Conservation (phyloP, 805 yeast species). For the Barnettozyma botsteinii region DNA sequence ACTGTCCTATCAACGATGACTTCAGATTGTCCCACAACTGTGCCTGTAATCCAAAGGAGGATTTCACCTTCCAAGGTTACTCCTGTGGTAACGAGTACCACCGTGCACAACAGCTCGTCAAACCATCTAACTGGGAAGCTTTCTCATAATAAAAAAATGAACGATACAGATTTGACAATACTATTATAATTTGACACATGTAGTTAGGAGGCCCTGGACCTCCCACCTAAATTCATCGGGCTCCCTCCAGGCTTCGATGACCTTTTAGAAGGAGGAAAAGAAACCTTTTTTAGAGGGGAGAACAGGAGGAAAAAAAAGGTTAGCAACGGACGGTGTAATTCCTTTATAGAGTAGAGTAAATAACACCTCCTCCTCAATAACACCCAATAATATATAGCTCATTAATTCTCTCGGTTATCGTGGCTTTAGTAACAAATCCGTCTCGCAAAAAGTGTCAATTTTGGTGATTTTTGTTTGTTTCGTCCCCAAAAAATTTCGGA, state of each 20-base stretch:
- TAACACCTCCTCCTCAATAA: not conserved
- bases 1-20: conserved; percentile 66
- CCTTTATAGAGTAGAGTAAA: too few species aligned
- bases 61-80: conserved; percentile 76
- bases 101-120: conserved; percentile 45
- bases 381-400: too few species aligned
- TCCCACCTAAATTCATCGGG: too few species aligned
- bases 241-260: too few species aligned
- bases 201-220: not conserved
- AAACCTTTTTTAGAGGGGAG: too few species aligned
- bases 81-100: conserved; percentile 66
- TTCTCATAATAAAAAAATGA: conserved; percentile 24
- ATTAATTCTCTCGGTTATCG: not conserved
- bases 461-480: not conserved
- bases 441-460: conserved; percentile 2
- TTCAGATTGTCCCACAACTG: conserved; percentile 61
- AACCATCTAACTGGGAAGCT: conserved; percentile 68
- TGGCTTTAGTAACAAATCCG: not conserved
- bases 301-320: too few species aligned
- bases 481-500: conserved; percentile 4
- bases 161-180: not conserved
- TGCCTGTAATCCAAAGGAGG: conserved; percentile 65
- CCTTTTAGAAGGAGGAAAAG: too few species aligned
- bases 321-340: too few species aligned
- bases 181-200: not conserved